Evolutionary conservation across 495 filamentous ascomycete species (phyloP), one percentile per base, ranked within the genome.

Genomic region (Hypoxylon fragiforme): DNA sequence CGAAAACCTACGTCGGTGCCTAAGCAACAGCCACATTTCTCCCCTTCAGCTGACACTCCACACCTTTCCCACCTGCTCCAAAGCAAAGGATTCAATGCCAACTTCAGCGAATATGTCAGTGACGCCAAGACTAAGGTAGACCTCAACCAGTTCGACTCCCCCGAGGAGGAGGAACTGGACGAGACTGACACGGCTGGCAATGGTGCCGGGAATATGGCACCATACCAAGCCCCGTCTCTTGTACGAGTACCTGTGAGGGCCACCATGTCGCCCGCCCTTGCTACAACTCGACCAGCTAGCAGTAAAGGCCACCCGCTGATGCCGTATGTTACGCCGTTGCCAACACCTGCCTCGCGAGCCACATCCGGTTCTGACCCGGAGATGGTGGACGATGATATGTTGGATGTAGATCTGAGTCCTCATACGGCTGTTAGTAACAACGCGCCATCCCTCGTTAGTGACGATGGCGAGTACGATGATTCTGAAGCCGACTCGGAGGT

Each of bases 401-500:
- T 83, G 48, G 80, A 84, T 40, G 74, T 73, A 20, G 87, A 90
- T 42, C 73, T 94, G 28, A 92, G 88, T 61, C 91, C 91, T 6
- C 82, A 90, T 55, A 90, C 90, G 4, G 73, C 86, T 22, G 82
- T 89, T 26, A 89, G 88, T 61, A 91, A 92, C 67, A 80, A 80
- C 42, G 87, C 88, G 8, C 91, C 91, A 9, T 92, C 89, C 34
- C 74, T 96, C 45, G 89, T 95, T 56, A 92, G 88, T 71, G 91
- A 96, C 68, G 87, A 92, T 65, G 87, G 84, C 45, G 85, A 88
- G 60, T 88, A 91, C 60, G 85, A 84, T 51, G 82, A 85, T 43
- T 77, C 73, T 1, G 72, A 74, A 40, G 75, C 72, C 24, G 72
- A 70, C 12, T 77, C 75, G 1, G 65, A 68, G 20, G 69, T 73